Evolutionary conservation across 805 yeast species (phyloP), one percentile per base, ranked within the genome.

Genomic region (Lipomyces spencermartinsiae): DNA sequence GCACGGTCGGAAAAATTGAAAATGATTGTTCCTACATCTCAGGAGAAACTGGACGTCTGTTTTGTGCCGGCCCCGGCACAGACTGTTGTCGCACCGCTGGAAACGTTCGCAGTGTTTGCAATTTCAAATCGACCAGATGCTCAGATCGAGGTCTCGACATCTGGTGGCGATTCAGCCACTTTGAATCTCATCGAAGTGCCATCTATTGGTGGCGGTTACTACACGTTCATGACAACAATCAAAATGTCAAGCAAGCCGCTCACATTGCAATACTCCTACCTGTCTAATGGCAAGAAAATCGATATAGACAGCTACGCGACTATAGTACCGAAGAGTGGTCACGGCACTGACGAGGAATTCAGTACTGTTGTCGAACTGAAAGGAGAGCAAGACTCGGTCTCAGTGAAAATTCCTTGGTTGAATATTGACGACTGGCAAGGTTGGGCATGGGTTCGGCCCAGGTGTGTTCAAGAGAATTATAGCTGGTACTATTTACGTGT

Each of bases 371-470:
- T 57, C 5, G 59, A 57, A 34, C 16, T 57, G 7, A 31, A 25
- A 5, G 46, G 16, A 29, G 29, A 37, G 25, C 29, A 57, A 12
- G 59, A 57, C 29, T 22, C 29, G 16, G 56, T 19, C 5, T n/a
- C 59, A 12, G 59, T 57, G 46, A 57, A 57, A 31, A 57, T 57
- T 25, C 46, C 59, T 29, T 57, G 59, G 59, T 25, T 57, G 29
- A 29, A 29, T 10, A 12, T 37, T n/a, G 59, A 34, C 39, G 46
- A 57, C n/a, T 57, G 59, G 51, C 62, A 59, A 46, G 62, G 62
- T 5, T 59, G 62, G 62, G 62, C 61, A 1, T 59, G 35, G 43
- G 25, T 43, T 9, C 62, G 62, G 2, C 25, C 58, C 5, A 39
- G 59, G 62, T 59, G 33, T 31, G 58, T 35, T 6, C 33, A 7